These are phyloP conservation scores for Hamamelis virginiana DNA, from an alignment of 164 flowering plant species.

Conservation along the genomic window DNA sequence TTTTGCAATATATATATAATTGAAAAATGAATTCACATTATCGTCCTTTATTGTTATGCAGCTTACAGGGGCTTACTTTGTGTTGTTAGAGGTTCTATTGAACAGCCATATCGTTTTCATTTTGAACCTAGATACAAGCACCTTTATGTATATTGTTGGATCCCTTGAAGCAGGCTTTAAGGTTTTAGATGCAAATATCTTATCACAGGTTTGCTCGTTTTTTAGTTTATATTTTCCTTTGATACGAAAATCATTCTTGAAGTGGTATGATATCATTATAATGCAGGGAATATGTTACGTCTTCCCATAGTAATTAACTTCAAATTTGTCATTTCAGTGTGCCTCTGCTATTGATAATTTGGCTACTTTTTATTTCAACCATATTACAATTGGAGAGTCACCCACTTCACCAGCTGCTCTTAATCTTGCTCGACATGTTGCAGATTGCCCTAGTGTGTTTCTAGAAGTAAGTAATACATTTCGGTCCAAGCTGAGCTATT, in stretches of 20 bases:
- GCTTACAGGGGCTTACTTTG: constrained; percentile 67
- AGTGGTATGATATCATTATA: not conserved
- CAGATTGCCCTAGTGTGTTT: constrained; percentile 55
- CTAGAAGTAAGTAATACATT: constrained; percentile 46
- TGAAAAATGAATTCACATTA: not conserved
- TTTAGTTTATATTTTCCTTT: not conserved
- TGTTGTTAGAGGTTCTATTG: constrained; percentile 64
- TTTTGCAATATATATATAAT: too few relatives aligned
- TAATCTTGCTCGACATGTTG: constrained; percentile 55
- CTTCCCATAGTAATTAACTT: not conserved
- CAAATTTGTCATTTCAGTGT: constrained; percentile 37
- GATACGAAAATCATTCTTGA: not conserved
- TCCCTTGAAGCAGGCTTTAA: constrained; percentile 75
- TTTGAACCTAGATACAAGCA: constrained; percentile 52
- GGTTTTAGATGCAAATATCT: constrained; percentile 49
- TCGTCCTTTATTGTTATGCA: constrained; percentile 18
- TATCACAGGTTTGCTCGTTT: constrained; percentile 65
- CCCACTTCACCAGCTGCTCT: constrained; percentile 52
- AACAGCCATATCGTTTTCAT: constrained; percentile 47
- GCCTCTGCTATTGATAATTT: constrained; percentile 62
- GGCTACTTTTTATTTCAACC: constrained; percentile 62
- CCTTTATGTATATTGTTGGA: constrained; percentile 60
- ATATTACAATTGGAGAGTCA: constrained; percentile 57
- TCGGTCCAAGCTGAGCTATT: too few relatives aligned
- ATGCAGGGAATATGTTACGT: too few relatives aligned